Evolutionary conservation across 805 yeast genomes (phyloP), one percentile per base, ranked within the genome.

Genomic region (Ogataea methylovora): DNA sequence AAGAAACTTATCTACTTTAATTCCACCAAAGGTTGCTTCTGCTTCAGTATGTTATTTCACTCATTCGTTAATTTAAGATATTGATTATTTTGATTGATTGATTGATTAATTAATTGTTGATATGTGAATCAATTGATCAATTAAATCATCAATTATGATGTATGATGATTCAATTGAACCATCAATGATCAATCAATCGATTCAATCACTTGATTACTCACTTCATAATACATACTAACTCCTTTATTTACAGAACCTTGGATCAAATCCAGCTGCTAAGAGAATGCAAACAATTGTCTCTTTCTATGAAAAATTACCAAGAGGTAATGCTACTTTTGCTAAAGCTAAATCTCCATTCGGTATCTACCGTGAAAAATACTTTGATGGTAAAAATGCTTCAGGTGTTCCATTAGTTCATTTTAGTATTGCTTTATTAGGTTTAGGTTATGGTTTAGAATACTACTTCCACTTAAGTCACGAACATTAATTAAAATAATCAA

Each of bases 11-110:
- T 87, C 97, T 47, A 83, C 97, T 56, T 74, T 90, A 70, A 88
- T 90, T 59, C 98, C 98, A 52, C 98, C 98, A 63, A 90, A 90
- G 90, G 80, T 90, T 58, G 97, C 96, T 38, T 87, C 97, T 43
- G 92, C 95, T 30, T 75, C 80, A 66, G 90, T 82, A 74, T 53
- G 88, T 72, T 7, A 16, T 18, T 4, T 21, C 19, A 20, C 24
- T 11, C 24, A 8, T 22, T n/a, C n/a, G n/a, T n/a, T n/a, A n/a
- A n/a, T n/a, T n/a, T n/a, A n/a, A n/a, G n/a, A n/a, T n/a, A n/a
- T n/a, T n/a, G n/a, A n/a, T n/a, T n/a, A n/a, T n/a, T 13, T 24
- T 24, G 27, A 24, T 24, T n/a, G 27, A n/a, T 24, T 13, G 16
- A 24, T 24, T 24, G 27, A 24, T 24, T n/a, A 24, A n/a, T 24